Base-by-base conservation (phyloP, 768 basidiomycete species). In the Mycena crocata region DNA sequence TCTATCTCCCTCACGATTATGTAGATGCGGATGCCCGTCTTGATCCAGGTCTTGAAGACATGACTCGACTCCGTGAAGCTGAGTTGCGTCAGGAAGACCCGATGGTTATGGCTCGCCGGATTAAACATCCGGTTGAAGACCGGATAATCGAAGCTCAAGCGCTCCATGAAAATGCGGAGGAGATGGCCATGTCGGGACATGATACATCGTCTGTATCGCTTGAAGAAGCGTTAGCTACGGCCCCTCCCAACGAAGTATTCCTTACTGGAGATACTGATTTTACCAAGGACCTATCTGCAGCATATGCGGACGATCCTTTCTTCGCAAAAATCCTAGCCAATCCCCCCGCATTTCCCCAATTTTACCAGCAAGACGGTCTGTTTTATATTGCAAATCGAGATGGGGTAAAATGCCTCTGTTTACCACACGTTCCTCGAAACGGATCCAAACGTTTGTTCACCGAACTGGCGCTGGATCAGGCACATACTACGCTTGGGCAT, bases 11-110 rank as follows among this genome's bases (percentile, higher is more conserved):
- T 9, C 26, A 57, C 2, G 56, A 26, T 4, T 56, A 28, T 28
- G 54, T 56, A 17, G 32, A 42, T 21, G 56, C 56, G 3, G 56
- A 57, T 26, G 42, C 37, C 9, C 56, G 56, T n/a, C 44, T 57
- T 1, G 56, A 57, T 31, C 56, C 56, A 5, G 42, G 46, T 2
- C 21, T 57, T 10, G 56, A 57, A 35, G 56, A 57, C n/a, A 45
- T 57, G 44, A 30, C 24, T 5, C 40, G 14, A 2, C 15, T 57
- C 12, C 28, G 56, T 5, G 15, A 30, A 1, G 56, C 56, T 24
- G 56, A 57, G 28, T 23, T 57, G 1, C 3, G 2, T 1, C 8
- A 12, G 12, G 56, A 45, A 5, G 17, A 28, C 13, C 21, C 30
- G 5, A n/a, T 15, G 2, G 21, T 57, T 23, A 17, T 21, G 24